Evolutionary conservation across 352 stramenopile genomes (phyloP).

Genomic region (Vaucheria bursata): DNA sequence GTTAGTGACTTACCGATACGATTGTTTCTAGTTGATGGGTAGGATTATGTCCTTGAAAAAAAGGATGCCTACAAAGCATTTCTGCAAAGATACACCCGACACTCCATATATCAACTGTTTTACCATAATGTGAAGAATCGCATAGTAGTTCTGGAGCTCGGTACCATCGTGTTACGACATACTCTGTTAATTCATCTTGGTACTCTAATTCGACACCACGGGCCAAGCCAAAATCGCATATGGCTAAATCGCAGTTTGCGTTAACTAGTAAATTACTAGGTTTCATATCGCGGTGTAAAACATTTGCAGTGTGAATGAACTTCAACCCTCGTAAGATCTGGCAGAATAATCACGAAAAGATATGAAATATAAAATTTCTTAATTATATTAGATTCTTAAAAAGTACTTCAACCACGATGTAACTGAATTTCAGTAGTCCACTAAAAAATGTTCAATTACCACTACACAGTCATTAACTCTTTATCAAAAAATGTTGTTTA

Average conservation of each 20-base stretch:
- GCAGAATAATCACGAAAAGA: too few species aligned
- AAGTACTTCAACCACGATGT: not conserved
- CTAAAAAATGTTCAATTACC: not conserved
- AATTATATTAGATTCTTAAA: too few species aligned
- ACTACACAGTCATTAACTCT: not conserved
- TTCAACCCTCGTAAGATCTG: slow-evolving; percentile 83
- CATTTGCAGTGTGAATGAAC: slow-evolving; percentile 90
- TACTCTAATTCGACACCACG: slow-evolving; percentile 62
- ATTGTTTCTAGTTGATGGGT: slow-evolving; percentile 90
- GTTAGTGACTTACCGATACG: slow-evolving; percentile 71
- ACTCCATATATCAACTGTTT: slow-evolving; percentile 67
- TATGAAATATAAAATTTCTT: slow-evolving; percentile 53
- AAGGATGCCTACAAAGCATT: slow-evolving; percentile 88
- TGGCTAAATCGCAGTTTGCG: slow-evolving; percentile 55
- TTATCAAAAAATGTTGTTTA: too few species aligned
- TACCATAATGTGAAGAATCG: slow-evolving; percentile 52
- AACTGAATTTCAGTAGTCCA: slow-evolving; percentile 13
- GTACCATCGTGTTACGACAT: slow-evolving; percentile 88
- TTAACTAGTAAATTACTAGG: slow-evolving; percentile 56
- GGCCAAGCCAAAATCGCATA: slow-evolving; percentile 74
- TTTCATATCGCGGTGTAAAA: slow-evolving; percentile 93
- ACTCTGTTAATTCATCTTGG: slow-evolving; percentile 47
- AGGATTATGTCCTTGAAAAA: slow-evolving; percentile 97
- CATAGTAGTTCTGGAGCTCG: slow-evolving; percentile 77
- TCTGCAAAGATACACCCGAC: slow-evolving; percentile 99